These are phyloP conservation scores for Leucocoprinus birnbaumii DNA, from an alignment of 768 basidiomycete genomes.

Conservation along the genomic window DNA sequence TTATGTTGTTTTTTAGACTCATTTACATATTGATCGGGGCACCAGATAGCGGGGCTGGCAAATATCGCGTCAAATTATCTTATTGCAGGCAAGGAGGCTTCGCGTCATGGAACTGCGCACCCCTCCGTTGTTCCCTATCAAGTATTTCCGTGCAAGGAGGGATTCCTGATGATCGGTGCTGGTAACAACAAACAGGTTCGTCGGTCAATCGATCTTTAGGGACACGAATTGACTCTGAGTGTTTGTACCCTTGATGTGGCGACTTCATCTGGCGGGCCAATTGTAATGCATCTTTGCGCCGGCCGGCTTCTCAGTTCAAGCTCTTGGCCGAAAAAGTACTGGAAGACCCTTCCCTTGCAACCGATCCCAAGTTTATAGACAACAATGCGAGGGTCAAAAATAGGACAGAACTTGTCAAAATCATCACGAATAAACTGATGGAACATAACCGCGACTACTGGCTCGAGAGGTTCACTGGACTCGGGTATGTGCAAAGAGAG, in stretches of 20 bases:
- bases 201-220: not conserved
- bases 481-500: conserved; percentile 56
- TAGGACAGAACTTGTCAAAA: conserved; percentile 61
- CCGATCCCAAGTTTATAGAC: conserved; percentile 63
- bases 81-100: conserved; percentile 79
- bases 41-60: conserved; percentile 82
- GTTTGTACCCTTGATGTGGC: not conserved
- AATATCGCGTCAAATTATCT: conserved; percentile 95
- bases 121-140: conserved; percentile 94
- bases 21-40: conserved; percentile 2
- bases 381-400: conserved; percentile 78
- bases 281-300: conserved; percentile 5
- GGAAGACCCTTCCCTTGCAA: conserved; percentile 52
- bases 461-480: conserved; percentile 71
- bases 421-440: conserved; percentile 63
- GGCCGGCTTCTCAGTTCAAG: conserved; percentile 51
- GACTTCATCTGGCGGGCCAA: not conserved
- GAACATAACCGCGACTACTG: conserved; percentile 65
- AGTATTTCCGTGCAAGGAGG: conserved; percentile 83
- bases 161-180: conserved; percentile 91
- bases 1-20: not conserved
- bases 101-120: conserved; percentile 88
- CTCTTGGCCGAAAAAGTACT: conserved; percentile 65
- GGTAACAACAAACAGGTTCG: conserved; percentile 84
- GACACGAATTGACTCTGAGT: not conserved